Evolutionary conservation across 352 stramenopile species (phyloP).

Genomic region (Phytophthora idaei): DNA sequence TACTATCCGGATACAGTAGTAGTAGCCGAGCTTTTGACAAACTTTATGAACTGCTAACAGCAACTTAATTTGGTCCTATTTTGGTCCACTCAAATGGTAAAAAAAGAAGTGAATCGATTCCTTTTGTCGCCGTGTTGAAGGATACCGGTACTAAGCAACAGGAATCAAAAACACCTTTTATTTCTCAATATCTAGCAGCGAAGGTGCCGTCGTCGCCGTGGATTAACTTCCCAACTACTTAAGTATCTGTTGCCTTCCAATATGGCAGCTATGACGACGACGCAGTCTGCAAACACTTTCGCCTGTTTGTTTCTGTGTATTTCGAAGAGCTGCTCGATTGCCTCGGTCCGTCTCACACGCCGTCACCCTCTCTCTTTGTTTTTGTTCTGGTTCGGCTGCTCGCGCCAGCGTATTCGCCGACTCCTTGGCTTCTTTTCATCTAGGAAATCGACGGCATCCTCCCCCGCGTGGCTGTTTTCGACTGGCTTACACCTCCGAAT

Average conservation of each 20-base stretch:
- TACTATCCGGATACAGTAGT: no score
- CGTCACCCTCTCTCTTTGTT: conserved; percentile 17
- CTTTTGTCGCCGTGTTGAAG: no score
- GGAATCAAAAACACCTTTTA: conserved; percentile 25
- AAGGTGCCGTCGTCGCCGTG: conserved; percentile 7
- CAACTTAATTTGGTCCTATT: no score
- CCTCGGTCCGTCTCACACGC: conserved; percentile 5
- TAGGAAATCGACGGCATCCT: not conserved
- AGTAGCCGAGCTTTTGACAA: no score
- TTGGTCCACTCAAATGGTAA: no score
- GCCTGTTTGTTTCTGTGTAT: conserved; percentile 29
- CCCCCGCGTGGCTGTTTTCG: not conserved
- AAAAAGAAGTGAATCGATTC: no score
- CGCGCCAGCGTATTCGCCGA: not conserved
- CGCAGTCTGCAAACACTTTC: conserved; percentile 14
- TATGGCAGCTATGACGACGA: conserved; percentile 12
- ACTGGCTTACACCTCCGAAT: conserved; percentile 80
- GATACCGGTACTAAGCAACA: not conserved
- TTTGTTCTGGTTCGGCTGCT: conserved; percentile 7
- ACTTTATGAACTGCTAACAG: no score
- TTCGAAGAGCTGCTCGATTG: conserved; percentile 34
- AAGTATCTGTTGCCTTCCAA: not conserved
- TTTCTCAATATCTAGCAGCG: conserved; percentile 30
- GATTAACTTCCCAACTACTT: not conserved
- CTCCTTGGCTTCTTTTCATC: not conserved